phyloP scores from a whole-genome alignment of 106 monocot species.

The Xerophyta viscosa region DNA sequence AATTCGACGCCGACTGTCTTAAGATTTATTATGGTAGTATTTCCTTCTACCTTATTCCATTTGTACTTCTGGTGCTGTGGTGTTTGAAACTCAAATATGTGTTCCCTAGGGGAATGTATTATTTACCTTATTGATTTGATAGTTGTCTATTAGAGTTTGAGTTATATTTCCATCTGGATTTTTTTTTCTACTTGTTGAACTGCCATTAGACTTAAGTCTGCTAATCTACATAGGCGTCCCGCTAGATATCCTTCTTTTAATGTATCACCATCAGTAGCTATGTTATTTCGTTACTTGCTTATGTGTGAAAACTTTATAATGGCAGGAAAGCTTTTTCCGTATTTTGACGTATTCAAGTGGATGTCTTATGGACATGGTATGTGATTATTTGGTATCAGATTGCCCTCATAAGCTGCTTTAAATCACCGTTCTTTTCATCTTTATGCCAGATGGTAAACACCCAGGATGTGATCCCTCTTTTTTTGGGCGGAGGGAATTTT shows the following conservation, averaged over 20 bases:
- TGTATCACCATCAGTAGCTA: neutral
- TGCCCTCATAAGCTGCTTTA: neutral
- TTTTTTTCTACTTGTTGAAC: too few relatives aligned
- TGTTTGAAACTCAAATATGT: neutral
- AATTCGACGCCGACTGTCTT: constrained; percentile 50
- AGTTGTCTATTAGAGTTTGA: too few relatives aligned
- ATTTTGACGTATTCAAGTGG: constrained; percentile 83
- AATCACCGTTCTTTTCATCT: neutral
- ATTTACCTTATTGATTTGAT: too few relatives aligned
- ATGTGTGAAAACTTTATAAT: constrained; percentile 3
- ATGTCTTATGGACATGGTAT: constrained; percentile 96
- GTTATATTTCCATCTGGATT: too few relatives aligned
- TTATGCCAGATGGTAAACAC: constrained; percentile 82
- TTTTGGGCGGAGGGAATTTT: constrained; percentile 78
- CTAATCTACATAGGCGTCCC: too few relatives aligned
- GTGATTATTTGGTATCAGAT: neutral
- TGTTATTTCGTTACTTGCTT: neutral
- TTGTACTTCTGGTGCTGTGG: neutral
- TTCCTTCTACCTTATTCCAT: neutral
- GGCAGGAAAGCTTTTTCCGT: constrained; percentile 91
- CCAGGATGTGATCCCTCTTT: constrained; percentile 77
- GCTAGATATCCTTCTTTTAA: neutral
- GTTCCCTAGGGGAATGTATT: too few relatives aligned
- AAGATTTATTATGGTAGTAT: constrained; percentile 70
- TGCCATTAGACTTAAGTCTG: too few relatives aligned